Evolutionary conservation across 2,329 filamentous ascomycete genomes (phyloP).

Genomic region (Hymenoscyphus fructigenus): DNA sequence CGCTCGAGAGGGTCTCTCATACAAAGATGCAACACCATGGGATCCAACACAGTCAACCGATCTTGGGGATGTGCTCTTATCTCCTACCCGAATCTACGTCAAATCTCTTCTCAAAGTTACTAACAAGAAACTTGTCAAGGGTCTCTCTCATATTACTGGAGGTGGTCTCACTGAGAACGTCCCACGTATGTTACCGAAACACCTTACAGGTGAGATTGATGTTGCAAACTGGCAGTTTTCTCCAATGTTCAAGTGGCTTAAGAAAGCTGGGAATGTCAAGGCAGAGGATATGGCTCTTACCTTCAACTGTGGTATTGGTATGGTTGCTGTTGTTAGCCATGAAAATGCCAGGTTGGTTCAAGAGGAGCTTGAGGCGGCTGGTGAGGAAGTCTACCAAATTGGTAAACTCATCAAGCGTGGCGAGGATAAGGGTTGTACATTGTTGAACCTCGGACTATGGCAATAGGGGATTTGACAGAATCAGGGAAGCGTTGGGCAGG

Average conservation of each 20-base stretch:
- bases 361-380: constrained; percentile 59
- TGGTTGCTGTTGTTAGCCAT: constrained; percentile 79
- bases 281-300: constrained; percentile 82
- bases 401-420: constrained; percentile 65
- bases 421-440: constrained; percentile 57
- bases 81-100: constrained; percentile 93
- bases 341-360: constrained; percentile 61
- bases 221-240: constrained; percentile 73
- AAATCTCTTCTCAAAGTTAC: constrained; percentile 70
- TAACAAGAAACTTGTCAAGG: constrained; percentile 70
- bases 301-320: constrained; percentile 93
- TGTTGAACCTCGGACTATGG: constrained; percentile 53
- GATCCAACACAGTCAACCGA: constrained; percentile 50
- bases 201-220: constrained; percentile 79
- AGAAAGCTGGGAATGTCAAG: constrained; percentile 66
- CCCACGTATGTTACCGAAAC: constrained; percentile 81
- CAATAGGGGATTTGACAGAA: constrained; percentile 21
- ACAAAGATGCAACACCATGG: constrained; percentile 77
- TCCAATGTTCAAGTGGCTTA: constrained; percentile 84
- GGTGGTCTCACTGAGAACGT: constrained; percentile 93
- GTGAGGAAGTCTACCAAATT: constrained; percentile 76
- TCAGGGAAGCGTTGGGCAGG: not conserved
- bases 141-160: constrained; percentile 95
- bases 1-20: constrained; percentile 67
- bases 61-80: constrained; percentile 77